Base-by-base conservation (phyloP, 371 early-diverging fungal species). In the Dinochytrium kinnereticum region DNA sequence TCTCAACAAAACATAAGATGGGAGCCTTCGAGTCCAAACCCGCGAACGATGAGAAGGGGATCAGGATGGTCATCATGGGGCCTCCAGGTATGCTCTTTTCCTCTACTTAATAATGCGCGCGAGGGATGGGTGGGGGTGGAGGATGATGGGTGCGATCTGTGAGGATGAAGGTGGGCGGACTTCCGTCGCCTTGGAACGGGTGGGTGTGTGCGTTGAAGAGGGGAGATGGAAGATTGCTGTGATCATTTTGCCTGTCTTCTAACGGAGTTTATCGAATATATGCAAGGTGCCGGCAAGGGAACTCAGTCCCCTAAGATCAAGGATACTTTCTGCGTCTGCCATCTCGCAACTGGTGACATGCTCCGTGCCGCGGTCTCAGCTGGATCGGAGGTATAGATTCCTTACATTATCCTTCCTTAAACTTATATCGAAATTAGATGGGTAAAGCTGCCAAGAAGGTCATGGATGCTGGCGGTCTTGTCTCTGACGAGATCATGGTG, bases 401-500 rank as follows among this genome's bases (percentile, higher is more conserved):
- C n/a, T n/a, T n/a, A n/a, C n/a, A n/a, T n/a, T n/a, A n/a, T n/a
- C n/a, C n/a, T n/a, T n/a, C n/a, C n/a, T n/a, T n/a, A n/a, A n/a
- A n/a, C n/a, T n/a, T n/a, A n/a, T n/a, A n/a, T n/a, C n/a, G n/a
- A n/a, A n/a, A n/a, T n/a, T 64, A 84, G 84, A 87, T 97, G 68
- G 98, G 98, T 73, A 84, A 93, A 84, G 91, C 93, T 78, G 97
- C 98, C 77, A 97, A 98, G 90, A 94, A 95, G 90, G 91, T 97
- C 81, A 98, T 99, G 96, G 97, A 96, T 80, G 92, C 94, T 28
- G 99, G 99, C 64, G 94, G 93, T 68, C 91, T 99, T 67, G 99
- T 99, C 67, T 90, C 92, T 71, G 99, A 99, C 86, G 98, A 98
- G 78, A 95, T 99, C 84, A 95, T 99, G 85, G 96, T 96, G 65